Evolutionary conservation across 768 basidiomycete species (phyloP), one percentile per base, ranked within the genome.

Genomic region (Suillus spraguei): DNA sequence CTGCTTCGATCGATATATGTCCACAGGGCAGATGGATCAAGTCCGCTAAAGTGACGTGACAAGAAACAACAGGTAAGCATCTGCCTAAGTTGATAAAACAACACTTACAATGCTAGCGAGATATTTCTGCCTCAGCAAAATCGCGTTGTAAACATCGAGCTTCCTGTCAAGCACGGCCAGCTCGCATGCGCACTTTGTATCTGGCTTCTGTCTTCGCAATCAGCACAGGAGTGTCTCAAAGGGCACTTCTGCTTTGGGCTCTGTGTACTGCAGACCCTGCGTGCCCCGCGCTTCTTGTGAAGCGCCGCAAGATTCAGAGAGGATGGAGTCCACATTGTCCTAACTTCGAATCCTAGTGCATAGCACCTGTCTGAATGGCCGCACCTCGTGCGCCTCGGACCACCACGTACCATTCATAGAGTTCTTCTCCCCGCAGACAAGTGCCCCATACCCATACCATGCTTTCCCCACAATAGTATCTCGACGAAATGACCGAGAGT

Each of bases 81-180:
- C 14, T 28, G 8, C 20, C 16, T 14, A 20, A 20, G 32, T 39
- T 60, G 28, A 60, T 24, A 36, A 58, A 24, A 35, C 60, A 38
- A n/a, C 22, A 50, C 72, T 78, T 61, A 82, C 84, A 69, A 85
- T 74, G 5, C 85, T 84, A 56, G 80, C 83, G 44, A 60, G 44
- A 38, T 36, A 60, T 33, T 32, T 50, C 24, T 28, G 22, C 46
- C 33, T 62, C n/a, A 20, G n/a, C 17, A 63, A 42, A 22, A 63
- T 60, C 22, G 32, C 44, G 11, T 60, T n/a, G 32, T 46, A 20
- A 14, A 32, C 33, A 5, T 60, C 28, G 14, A 84, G 71, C 60
- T 76, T 78, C 38, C 17, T 52, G 9, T 52, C 28, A 52, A 58
- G 14, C 56, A 24, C 20, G 14, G 20, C 36, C 22, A 47, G 22